Evolutionary conservation across 495 filamentous ascomycete species (phyloP), one percentile per base, ranked within the genome.

Genomic region (Penicillium bialowiezense): DNA sequence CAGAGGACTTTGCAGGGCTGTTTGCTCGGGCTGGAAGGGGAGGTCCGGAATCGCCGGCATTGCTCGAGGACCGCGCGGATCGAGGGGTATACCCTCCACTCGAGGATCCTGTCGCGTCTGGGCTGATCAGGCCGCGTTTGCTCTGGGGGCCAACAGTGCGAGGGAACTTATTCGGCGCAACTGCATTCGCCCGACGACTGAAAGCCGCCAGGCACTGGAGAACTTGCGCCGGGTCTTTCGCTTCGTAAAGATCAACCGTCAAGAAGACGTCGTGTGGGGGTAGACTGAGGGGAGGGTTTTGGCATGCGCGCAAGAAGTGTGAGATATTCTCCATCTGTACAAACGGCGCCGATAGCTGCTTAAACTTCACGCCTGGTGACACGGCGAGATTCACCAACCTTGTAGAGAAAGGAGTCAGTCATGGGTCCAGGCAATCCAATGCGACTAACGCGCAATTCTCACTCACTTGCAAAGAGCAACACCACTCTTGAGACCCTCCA

Each of bases 271-370:
- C 95, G 72, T 97, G 95, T 3, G 92, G 82, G 24, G 89, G 90
- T 31, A 99, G 80, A 64, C 83, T 88, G 26, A 99, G 75, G 3
- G 95, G 93, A 21, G 87, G 82, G 32, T 76, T 70, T 65, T 95
- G 87, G 70, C 90, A 90, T 41, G 90, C 89, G 56, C 82, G 84
- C 39, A 99, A 84, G 72, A 97, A 99, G 63, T 93, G 88, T 7
- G 92, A 95, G 60, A 99, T 96, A 59, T 99, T 97, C 65, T 99
- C 93, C 93, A 96, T 97, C 69, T 97, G 95, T 26, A 97, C 91
- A 68, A 98, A 98, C 3, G 93, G 93, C 91, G 97, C 97, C 20
- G 83, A 60, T 0, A 89, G 95, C 50, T 82, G 76, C 69, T 96
- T 96, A 68, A 77, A 88, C 42, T 75, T 76, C 65, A 95, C 82